phyloP scores from a whole-genome alignment of 2,329 filamentous ascomycete genomes.

The Pseudogymnoascus sp. region DNA sequence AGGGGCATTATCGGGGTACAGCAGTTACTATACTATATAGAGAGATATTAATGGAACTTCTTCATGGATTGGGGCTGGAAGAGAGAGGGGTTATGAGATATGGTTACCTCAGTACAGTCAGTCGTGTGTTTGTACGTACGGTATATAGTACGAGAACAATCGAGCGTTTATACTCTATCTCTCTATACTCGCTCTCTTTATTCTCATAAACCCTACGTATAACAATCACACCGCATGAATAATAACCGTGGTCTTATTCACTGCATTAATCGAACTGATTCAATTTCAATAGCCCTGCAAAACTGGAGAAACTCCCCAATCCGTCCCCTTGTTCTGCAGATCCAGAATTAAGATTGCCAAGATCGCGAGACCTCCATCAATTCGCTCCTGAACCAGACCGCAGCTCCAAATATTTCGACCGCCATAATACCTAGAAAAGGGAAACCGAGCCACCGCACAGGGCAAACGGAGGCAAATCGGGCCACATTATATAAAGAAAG shows the following conservation, averaged over 20 bases:
- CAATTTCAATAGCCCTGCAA: constrained; percentile 7
- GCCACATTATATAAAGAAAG: constrained; percentile 4
- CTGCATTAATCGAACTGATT: background rate
- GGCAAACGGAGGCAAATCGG: constrained; percentile 3
- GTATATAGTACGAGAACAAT: background rate
- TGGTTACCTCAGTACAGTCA: background rate
- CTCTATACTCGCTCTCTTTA: background rate
- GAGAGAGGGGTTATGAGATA: background rate
- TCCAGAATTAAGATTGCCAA: constrained; percentile 8
- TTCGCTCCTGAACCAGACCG: background rate
- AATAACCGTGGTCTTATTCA: background rate
- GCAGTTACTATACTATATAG: background rate
- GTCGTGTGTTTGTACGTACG: background rate
- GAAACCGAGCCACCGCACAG: background rate
- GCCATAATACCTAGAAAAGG: background rate
- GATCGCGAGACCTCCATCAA: constrained; percentile 1
- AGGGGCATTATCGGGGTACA: background rate
- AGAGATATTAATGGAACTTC: background rate
- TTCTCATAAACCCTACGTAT: background rate
- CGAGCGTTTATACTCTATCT: background rate
- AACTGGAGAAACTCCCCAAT: constrained; percentile 4
- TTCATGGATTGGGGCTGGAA: background rate
- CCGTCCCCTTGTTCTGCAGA: constrained; percentile 1
- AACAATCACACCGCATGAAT: background rate
- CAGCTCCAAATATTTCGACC: constrained; percentile 1